Evolutionary conservation across 495 filamentous ascomycete species (phyloP), one percentile per base, ranked within the genome.

Genomic region (Oidiodendron maius): DNA sequence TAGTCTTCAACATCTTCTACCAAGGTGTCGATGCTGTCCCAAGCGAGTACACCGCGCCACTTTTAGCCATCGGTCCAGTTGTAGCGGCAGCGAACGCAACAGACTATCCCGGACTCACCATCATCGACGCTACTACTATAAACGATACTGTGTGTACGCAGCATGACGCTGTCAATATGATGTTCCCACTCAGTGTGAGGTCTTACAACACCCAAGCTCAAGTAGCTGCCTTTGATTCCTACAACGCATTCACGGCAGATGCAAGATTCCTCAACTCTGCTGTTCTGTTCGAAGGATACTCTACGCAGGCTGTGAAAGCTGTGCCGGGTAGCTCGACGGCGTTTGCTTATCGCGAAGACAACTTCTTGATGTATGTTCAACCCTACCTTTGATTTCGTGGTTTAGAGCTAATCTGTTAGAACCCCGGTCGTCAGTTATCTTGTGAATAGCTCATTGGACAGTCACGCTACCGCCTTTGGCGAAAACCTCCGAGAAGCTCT

Each of bases 271-370:
- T 38, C 40, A 48, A 36, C 26, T 72, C 74, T 3, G 56, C 74
- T 24, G 69, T 79, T 60, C 68, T 77, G 62, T 75, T 80, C 43
- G 78, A 81, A 54, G 74, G 70, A 13, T 80, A 78, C 61, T 67
- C 75, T 6, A 48, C 52, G 6, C 51, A 69, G 17, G 76, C 66
- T 9, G 74, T 82, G 0, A 52, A 70, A 30, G 61, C 60, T 0
- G 51, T 76, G 3, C 40, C 52, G 11, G 32, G 24, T 16, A 52
- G 59, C 9, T 57, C 61, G 0, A 67, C 65, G 38, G 75, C 75
- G 3, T 76, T 68, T 32, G 67, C 75, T 4, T 62, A 64, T 50
- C 70, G 78, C 1, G 45, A 44, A 11, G 58, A 63, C 34, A 71
- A 71, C 46, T 53, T 79, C 2, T 69, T 78, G 24, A 52, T 67